Evolutionary conservation across 2,329 filamentous ascomycete genomes (phyloP).

Genomic region (Diplocarpon mali): DNA sequence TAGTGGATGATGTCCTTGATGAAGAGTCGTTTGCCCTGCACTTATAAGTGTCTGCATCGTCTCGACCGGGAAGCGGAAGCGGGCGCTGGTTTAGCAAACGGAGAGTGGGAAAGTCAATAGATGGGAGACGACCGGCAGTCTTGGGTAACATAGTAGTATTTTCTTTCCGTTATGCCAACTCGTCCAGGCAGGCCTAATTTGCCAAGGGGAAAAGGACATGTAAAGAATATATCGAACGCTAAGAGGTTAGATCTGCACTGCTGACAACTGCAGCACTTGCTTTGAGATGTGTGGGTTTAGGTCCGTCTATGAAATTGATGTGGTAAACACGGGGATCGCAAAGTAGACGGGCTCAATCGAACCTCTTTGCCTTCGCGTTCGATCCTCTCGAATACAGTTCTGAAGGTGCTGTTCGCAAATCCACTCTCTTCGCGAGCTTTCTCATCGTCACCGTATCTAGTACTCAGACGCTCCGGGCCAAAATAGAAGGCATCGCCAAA

Average conservation of each 20-base stretch:
- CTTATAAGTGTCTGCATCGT: slow-evolving; percentile 30
- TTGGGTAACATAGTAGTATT: neutral
- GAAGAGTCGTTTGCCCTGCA: slow-evolving; percentile 79
- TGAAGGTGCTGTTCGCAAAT: slow-evolving; percentile 59
- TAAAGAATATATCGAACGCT: too few relatives aligned
- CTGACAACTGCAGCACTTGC: too few relatives aligned
- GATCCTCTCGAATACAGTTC: slow-evolving; percentile 66
- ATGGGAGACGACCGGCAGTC: neutral
- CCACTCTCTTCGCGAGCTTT: slow-evolving; percentile 47
- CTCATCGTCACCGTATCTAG: slow-evolving; percentile 63
- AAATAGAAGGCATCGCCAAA: slow-evolving; percentile 97
- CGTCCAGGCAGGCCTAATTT: too few relatives aligned
- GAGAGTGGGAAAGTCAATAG: neutral
- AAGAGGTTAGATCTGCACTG: too few relatives aligned
- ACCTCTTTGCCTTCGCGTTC: slow-evolving; percentile 58
- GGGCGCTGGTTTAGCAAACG: neutral
- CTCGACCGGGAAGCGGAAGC: neutral
- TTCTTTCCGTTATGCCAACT: neutral
- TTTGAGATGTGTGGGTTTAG: too few relatives aligned
- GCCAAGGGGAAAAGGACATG: too few relatives aligned
- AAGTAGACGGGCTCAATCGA: slow-evolving; percentile 9
- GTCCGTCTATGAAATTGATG: too few relatives aligned
- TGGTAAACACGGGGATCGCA: neutral
- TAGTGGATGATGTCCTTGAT: slow-evolving; percentile 98
- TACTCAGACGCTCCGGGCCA: slow-evolving; percentile 76